Percentiles rank a stretch among this genome's conserved stretches.
phyloP scores from a whole-genome alignment of 768 basidiomycete species.

The Amanita rubescens region DNA sequence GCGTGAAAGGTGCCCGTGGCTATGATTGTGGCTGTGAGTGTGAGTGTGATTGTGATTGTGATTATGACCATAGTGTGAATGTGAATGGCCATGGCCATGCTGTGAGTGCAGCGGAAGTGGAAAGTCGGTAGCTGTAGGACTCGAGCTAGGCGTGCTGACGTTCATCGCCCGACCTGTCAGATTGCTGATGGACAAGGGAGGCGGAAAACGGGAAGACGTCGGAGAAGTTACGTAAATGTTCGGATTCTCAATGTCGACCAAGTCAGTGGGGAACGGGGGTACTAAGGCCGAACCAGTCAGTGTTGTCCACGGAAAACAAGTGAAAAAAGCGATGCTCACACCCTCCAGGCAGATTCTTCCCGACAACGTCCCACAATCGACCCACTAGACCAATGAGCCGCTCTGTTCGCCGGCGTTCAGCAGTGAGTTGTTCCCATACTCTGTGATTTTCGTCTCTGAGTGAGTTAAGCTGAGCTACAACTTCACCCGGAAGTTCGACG shows the following conservation, averaged over 20 bases:
- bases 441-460: slow-evolving; percentile 70
- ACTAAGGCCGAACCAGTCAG: slow-evolving; percentile 20
- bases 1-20: slow-evolving; percentile 39
- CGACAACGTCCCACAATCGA: slow-evolving; percentile 55
- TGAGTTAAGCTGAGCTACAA: slow-evolving; percentile 53
- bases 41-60: slow-evolving; percentile 11
- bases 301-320: background rate
- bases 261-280: slow-evolving; percentile 41
- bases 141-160: slow-evolving; percentile 42
- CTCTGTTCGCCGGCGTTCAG: slow-evolving; percentile 56
- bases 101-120: slow-evolving; percentile 26
- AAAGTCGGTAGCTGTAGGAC: slow-evolving; percentile 45
- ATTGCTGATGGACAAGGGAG: slow-evolving; percentile 34
- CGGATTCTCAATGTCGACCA: slow-evolving; percentile 52
- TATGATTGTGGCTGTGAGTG: slow-evolving; percentile 19
- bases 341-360: slow-evolving; percentile 46
- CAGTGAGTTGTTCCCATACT: slow-evolving; percentile 47
- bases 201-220: slow-evolving; percentile 31
- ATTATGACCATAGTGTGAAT: slow-evolving; percentile 29
- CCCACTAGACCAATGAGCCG: slow-evolving; percentile 52
- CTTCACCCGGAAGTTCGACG: slow-evolving; percentile 76
- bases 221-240: slow-evolving; percentile 74
- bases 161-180: slow-evolving; percentile 28
- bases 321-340: slow-evolving; percentile 29
- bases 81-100: slow-evolving; percentile 11